Evolutionary conservation across 1,284 basidiomycete species (phyloP).

Genomic region (Hypsizygus ulmarius): DNA sequence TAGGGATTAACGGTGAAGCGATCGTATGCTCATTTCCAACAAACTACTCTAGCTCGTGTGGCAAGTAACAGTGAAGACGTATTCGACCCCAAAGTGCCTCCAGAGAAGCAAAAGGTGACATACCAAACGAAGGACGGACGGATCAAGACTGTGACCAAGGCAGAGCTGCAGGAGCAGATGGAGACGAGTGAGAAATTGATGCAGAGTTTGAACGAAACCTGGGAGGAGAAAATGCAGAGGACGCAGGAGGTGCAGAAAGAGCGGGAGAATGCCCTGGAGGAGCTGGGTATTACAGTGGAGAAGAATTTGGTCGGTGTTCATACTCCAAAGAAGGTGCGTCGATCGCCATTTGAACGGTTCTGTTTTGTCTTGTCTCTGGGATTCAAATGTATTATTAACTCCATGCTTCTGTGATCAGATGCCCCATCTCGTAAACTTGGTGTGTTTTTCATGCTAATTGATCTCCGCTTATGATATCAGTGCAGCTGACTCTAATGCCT

Average conservation of each 20-base stretch:
- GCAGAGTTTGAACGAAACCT: constrained; percentile 94
- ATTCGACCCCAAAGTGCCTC: constrained; percentile 87
- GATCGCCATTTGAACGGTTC: constrained; percentile 4
- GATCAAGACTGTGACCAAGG: constrained; percentile 94
- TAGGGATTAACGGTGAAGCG: constrained; percentile 13
- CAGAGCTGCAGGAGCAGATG: constrained; percentile 95
- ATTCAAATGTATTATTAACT: constrained; percentile 20
- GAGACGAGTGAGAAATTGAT: constrained; percentile 97
- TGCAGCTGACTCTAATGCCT: constrained; percentile 21
- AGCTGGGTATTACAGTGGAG: constrained; percentile 95
- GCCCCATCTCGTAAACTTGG: constrained; percentile 94
- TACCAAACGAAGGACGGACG: constrained; percentile 93
- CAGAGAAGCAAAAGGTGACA: constrained; percentile 93
- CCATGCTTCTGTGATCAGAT: constrained; percentile 48
- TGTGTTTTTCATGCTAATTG: constrained; percentile 38
- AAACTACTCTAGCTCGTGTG: constrained; percentile 58
- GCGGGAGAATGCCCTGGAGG: constrained; percentile 95
- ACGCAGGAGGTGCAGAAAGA: constrained; percentile 96
- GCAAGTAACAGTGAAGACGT: constrained; percentile 67
- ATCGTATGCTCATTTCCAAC: constrained; percentile 7
- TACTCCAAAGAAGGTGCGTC: constrained; percentile 90
- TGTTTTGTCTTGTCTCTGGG: constrained; percentile 11
- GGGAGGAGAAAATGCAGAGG: constrained; percentile 93
- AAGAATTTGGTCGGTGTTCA: constrained; percentile 95
- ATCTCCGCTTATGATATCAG: constrained; percentile 5